These are phyloP conservation scores for Serpula lacrymans DNA, from an alignment of 768 basidiomycete genomes.

Conservation along the genomic window DNA sequence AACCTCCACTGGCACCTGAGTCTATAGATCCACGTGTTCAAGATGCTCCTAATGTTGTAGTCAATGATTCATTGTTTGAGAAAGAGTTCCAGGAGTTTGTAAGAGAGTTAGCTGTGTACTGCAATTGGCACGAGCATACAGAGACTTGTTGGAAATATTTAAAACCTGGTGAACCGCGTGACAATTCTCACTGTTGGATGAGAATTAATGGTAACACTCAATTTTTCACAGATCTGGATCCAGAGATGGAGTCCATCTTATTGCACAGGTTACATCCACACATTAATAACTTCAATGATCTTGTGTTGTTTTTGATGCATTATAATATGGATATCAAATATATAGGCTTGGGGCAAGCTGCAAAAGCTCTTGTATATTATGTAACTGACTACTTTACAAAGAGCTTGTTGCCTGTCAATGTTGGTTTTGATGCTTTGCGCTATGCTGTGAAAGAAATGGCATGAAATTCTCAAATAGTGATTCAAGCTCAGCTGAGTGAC, in stretches of 20 bases:
- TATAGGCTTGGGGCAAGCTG: constrained; percentile 30
- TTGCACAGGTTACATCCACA: constrained; percentile 8
- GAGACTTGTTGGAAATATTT: constrained; percentile 12
- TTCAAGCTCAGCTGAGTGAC: not conserved
- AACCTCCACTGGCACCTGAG: not conserved
- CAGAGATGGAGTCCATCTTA: constrained; percentile 7
- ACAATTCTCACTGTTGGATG: constrained; percentile 1
- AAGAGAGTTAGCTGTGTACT: constrained; percentile 3
- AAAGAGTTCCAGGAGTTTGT: constrained; percentile 2
- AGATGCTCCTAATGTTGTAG: not conserved
- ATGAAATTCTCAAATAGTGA: not conserved
- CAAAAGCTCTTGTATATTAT: constrained; percentile 32
- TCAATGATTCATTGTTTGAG: not conserved
- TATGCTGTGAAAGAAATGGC: constrained; percentile 7
- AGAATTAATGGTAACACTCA: constrained; percentile 1
- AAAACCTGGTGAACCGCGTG: not conserved
- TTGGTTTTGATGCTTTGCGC: constrained; percentile 9
- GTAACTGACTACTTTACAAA: constrained; percentile 40
- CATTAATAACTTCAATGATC: constrained; percentile 8
- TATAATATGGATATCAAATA: constrained; percentile 28
- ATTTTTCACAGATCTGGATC: constrained; percentile 3
- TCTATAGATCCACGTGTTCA: not conserved
- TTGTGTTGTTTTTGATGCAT: constrained; percentile 8
- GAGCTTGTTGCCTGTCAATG: constrained; percentile 14
- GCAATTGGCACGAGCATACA: constrained; percentile 9